Conservation (phyloP, 768 basidiomycete species). For the Cantharellus cinnabarinus region DNA sequence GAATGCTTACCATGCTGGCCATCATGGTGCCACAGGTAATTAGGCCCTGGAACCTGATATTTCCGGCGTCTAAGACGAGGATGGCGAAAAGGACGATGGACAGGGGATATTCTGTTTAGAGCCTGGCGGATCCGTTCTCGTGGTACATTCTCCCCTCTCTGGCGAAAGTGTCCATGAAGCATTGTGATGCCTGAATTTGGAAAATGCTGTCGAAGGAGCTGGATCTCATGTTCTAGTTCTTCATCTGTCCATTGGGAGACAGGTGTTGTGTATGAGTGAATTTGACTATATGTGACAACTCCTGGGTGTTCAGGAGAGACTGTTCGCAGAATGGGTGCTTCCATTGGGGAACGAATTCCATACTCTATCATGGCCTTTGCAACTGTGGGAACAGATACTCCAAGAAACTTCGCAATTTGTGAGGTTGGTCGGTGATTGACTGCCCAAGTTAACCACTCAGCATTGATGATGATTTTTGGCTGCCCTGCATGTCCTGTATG, state of each 20-base stretch:
- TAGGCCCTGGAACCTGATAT: slow-evolving; percentile 13
- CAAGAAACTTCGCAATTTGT: slow-evolving; percentile 9
- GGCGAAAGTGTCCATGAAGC: slow-evolving; percentile 7
- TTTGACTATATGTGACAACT: slow-evolving; percentile 6
- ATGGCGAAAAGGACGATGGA: not conserved
- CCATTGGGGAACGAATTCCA: not conserved
- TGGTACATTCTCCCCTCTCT: not conserved
- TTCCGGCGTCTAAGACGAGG: slow-evolving; percentile 6
- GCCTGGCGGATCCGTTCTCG: not conserved
- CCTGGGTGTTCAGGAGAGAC: not conserved
- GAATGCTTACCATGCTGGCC: slow-evolving; percentile 13
- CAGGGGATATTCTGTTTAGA: no score
- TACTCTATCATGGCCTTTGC: slow-evolving; percentile 7
- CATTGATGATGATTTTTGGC: not conserved
- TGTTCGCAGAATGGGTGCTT: not conserved
- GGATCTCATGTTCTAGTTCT: slow-evolving; percentile 8
- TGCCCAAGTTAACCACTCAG: slow-evolving; percentile 10
- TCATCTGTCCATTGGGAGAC: slow-evolving; percentile 3
- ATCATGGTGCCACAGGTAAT: slow-evolving; percentile 15
- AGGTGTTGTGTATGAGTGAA: not conserved
- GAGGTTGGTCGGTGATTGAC: slow-evolving; percentile 7
- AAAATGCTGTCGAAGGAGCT: slow-evolving; percentile 3
- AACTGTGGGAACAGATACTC: slow-evolving; percentile 8
- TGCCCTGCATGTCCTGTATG: not conserved
- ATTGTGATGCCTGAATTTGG: slow-evolving; percentile 8